Base-by-base conservation (phyloP, 1,139 yeast genomes). In the Nematodospora anomalae region DNA sequence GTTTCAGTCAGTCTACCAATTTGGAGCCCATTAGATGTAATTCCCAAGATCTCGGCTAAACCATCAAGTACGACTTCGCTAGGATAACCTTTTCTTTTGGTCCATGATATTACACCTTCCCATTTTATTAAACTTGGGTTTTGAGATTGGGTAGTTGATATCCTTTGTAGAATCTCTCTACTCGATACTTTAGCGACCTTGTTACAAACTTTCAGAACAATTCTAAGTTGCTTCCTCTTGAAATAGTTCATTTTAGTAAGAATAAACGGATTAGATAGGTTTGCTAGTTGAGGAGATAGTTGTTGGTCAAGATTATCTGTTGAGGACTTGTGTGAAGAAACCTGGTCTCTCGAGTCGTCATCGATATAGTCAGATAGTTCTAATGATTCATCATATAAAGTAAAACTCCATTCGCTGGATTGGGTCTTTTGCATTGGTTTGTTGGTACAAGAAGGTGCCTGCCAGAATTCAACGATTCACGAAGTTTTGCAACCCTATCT, bases 31-130 rank as follows among this genome's bases (percentile, higher is more conserved):
- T 18, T 18, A 6, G 21, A 18, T 18, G 54, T 65, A 6, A 60
- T 66, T 1, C 55, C 72, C 37, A 68, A 53, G 4, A 70, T 76
- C 5, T 57, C 75, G 27, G 61, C 54, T 2, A 69, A 71, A 44
- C 71, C 71, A 47, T 72, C 71, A 6, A 18, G 6, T 6, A 18
- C 21, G 8, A 18, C 21, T 18, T 18, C 21, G 8, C 21, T 18
- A 6, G 49, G 47, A 28, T 30, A 34, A 4, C 47, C 49, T 29
- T 28, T 43, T 36, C 47, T 36, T 12, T 25, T 15, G 12, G 27
- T 28, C 45, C 45, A 44, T 3, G 18, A 13, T 7, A 27, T 15
- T 4, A 31, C 25, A 6, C 26, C 22, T 9, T 35, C 24, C 45
- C 48, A 42, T 18, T 6, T 18, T 6, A 18, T 18, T 18, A 18